Percentiles rank a stretch among this genome's conserved stretches.
Evolutionary conservation across 306 rosid species (phyloP).

Genomic region (Hippophae rhamnoides): DNA sequence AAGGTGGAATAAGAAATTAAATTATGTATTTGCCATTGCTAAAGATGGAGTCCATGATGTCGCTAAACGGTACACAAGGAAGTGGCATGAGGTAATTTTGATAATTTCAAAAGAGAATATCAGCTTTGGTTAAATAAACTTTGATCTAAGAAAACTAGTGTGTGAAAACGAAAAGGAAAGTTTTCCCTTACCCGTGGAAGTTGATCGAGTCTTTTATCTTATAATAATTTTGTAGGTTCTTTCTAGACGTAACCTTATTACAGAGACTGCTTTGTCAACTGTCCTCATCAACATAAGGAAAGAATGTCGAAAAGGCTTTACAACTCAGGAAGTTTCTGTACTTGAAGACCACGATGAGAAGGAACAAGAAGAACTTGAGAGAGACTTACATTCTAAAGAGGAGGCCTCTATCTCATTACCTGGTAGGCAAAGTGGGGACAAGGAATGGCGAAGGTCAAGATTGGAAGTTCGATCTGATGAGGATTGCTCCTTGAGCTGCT

Average conservation of each 20-base stretch:
- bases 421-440: slow-evolving; percentile 83
- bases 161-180: slow-evolving; percentile 1
- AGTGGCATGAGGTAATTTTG: slow-evolving; percentile 72
- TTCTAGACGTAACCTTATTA: slow-evolving; percentile 47
- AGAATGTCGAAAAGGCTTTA: slow-evolving; percentile 49
- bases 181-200: background rate
- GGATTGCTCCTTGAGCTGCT: slow-evolving; percentile 36
- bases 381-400: slow-evolving; percentile 36
- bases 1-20: slow-evolving; percentile 81
- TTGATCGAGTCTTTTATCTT: background rate
- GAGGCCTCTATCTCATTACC: slow-evolving; percentile 63
- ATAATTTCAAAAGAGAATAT: background rate
- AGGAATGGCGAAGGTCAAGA: slow-evolving; percentile 89
- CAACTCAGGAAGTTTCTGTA: slow-evolving; percentile 41
- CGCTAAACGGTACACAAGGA: slow-evolving; percentile 85
- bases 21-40: slow-evolving; percentile 63
- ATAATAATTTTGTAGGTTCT: slow-evolving; percentile 44
- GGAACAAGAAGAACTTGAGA: slow-evolving; percentile 58
- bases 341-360: slow-evolving; percentile 58
- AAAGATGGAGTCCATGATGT: slow-evolving; percentile 79
- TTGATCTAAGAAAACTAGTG: background rate
- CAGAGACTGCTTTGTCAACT: slow-evolving; percentile 53
- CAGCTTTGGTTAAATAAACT: background rate
- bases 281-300: slow-evolving; percentile 40
- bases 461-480: slow-evolving; percentile 60